Evolutionary conservation across 192 early-diverging fungal species (phyloP).

Genomic region (Thamnidium elegans): DNA sequence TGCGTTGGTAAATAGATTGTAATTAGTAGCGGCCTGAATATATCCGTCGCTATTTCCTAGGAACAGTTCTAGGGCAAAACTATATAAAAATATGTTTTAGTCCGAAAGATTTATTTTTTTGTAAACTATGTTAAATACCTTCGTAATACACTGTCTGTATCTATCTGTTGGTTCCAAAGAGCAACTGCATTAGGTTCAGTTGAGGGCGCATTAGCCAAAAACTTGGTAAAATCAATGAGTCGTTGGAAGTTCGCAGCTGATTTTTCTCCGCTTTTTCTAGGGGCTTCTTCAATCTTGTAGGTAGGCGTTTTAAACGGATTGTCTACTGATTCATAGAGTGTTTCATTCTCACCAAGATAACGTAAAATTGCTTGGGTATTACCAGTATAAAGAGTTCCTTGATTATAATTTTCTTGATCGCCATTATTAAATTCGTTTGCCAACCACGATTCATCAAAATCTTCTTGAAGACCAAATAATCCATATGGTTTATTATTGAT

Average conservation of each 20-base stretch:
- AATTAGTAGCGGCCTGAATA: neutral
- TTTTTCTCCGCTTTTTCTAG: neutral
- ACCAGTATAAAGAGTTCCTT: conserved; percentile 3
- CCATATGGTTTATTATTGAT: conserved; percentile 14
- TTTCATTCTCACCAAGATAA: conserved; percentile 1
- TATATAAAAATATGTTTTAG: neutral
- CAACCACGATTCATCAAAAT: conserved; percentile 37
- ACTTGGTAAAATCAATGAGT: conserved; percentile 6
- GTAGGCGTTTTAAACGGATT: neutral
- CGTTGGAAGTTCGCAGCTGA: neutral
- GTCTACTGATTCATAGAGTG: neutral
- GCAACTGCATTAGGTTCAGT: neutral
- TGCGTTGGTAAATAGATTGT: neutral
- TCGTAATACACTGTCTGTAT: conserved; percentile 6
- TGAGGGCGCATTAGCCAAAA: neutral
- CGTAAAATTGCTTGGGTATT: neutral
- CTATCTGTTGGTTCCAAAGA: neutral
- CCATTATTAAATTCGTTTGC: conserved; percentile 28
- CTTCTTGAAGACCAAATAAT: conserved; percentile 18
- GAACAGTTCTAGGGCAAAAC: neutral
- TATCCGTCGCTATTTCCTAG: conserved; percentile 7
- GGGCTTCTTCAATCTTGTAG: neutral
- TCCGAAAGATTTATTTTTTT: neutral
- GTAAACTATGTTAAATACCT: neutral
- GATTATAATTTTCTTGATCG: conserved; percentile 19